A percentile compares a stretch with the other conserved stretches of the same genome.
phyloP scores from a whole-genome alignment of 306 rosid species.

The Cucumis cinereus region DNA sequence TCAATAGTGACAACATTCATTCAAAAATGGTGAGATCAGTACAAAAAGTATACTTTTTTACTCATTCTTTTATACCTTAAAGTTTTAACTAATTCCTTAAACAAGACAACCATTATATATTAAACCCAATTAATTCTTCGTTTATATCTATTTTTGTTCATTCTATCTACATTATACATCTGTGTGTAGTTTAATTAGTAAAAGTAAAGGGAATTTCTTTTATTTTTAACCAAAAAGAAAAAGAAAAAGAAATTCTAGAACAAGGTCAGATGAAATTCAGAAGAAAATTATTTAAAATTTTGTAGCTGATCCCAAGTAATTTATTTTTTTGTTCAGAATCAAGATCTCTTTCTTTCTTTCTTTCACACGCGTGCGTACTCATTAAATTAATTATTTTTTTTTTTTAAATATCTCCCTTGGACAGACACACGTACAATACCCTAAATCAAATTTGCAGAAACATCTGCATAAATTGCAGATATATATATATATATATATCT shows the following conservation, averaged over 20 bases:
- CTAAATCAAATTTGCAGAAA: background rate
- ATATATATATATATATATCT: background rate
- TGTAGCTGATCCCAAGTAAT: background rate
- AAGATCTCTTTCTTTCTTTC: background rate
- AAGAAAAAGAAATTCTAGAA: background rate
- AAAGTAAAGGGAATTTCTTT: background rate
- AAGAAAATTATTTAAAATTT: background rate
- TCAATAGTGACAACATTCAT: too few relatives aligned
- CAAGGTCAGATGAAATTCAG: background rate
- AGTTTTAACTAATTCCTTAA: background rate
- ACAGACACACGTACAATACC: background rate
- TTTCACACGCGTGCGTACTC: slow-evolving; percentile 4
- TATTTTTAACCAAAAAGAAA: background rate
- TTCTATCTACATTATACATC: background rate
- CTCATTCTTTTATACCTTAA: background rate
- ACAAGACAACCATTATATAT: background rate
- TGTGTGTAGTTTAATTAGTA: background rate
- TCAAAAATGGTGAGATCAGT: too few relatives aligned
- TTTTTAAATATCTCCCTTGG: background rate
- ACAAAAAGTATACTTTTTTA: too few relatives aligned
- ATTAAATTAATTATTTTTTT: background rate
- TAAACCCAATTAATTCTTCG: background rate
- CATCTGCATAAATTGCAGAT: slow-evolving; percentile 4
- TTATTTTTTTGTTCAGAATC: background rate
- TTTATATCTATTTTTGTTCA: background rate